Conservation (phyloP, 179 eudicot genomes). For the Nepenthes alata region DNA sequence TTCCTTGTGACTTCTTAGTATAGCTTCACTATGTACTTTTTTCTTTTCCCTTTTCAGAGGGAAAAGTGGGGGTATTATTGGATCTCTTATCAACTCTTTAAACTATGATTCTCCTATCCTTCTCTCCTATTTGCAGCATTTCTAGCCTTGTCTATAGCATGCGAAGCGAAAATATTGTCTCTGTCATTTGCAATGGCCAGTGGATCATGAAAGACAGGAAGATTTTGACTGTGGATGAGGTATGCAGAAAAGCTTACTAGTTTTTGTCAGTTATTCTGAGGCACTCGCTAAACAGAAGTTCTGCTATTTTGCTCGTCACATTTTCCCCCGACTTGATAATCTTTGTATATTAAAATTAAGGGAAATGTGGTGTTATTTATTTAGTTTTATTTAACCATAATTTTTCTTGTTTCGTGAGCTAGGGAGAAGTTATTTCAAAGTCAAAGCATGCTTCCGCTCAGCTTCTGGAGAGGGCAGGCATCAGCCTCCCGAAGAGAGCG, state of each 20-base stretch:
- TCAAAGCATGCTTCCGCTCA: conserved; percentile 48
- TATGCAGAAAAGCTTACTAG: conserved; percentile 5
- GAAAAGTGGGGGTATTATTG: no score
- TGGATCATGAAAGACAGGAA: conserved; percentile 84
- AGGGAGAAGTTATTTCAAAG: conserved; percentile 49
- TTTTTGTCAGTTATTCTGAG: neutral
- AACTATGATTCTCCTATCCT: neutral
- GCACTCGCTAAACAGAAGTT: no score
- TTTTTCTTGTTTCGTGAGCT: conserved; percentile 2
- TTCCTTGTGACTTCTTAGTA: no score
- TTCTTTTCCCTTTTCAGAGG: neutral
- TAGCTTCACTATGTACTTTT: no score
- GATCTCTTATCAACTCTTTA: neutral
- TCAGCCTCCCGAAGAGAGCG: conserved; percentile 68
- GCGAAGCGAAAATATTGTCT: conserved; percentile 75
- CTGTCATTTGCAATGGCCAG: conserved; percentile 84
- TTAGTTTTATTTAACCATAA: neutral
- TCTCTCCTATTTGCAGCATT: conserved; percentile 41
- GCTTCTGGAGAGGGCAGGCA: conserved; percentile 64
- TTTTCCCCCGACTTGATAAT: neutral
- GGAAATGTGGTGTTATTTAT: neutral
- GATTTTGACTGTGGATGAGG: conserved; percentile 73
- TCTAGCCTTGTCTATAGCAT: conserved; percentile 74
- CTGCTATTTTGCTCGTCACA: neutral
- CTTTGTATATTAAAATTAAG: neutral